Evolutionary conservation across 805 yeast species (phyloP).

Genomic region (Nakazawaea populi): DNA sequence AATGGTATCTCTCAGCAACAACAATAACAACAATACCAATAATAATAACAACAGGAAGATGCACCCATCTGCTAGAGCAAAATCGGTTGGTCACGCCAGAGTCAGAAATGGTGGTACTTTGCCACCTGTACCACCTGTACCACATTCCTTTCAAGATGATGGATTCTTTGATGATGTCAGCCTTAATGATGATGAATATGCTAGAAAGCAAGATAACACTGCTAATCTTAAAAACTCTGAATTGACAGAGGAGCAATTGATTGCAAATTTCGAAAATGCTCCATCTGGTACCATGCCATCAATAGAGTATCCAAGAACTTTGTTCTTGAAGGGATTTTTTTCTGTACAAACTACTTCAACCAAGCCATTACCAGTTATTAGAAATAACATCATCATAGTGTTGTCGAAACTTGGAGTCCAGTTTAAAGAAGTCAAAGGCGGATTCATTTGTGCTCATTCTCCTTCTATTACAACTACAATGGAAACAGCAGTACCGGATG

Average conservation of each 20-base stretch:
- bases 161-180: conserved; percentile 55
- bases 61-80: conserved; percentile 86
- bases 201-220: conserved; percentile 22
- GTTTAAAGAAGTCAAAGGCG: conserved; percentile 88
- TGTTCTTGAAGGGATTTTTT: conserved; percentile 88
- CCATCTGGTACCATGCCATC: conserved; percentile 85
- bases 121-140: conserved; percentile 25
- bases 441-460: conserved; percentile 76
- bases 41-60: conserved; percentile 22
- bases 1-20: too few relatives aligned
- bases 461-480: conserved; percentile 32
- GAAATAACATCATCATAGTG: conserved; percentile 76
- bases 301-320: conserved; percentile 85
- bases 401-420: conserved; percentile 72
- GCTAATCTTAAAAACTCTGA: conserved; percentile 15
- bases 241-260: conserved; percentile 41
- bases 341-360: conserved; percentile 94
- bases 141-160: conserved; percentile 35
- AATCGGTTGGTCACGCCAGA: conserved; percentile 77
- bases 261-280: conserved; percentile 42
- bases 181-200: conserved; percentile 27
- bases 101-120: conserved; percentile 15
- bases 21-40: conserved; percentile 21
- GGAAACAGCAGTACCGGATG: not conserved
- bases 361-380: conserved; percentile 81